These are phyloP conservation scores for Phyllosticta paracitricarpa DNA, from an alignment of 2,329 filamentous ascomycete species.

Conservation along the genomic window DNA sequence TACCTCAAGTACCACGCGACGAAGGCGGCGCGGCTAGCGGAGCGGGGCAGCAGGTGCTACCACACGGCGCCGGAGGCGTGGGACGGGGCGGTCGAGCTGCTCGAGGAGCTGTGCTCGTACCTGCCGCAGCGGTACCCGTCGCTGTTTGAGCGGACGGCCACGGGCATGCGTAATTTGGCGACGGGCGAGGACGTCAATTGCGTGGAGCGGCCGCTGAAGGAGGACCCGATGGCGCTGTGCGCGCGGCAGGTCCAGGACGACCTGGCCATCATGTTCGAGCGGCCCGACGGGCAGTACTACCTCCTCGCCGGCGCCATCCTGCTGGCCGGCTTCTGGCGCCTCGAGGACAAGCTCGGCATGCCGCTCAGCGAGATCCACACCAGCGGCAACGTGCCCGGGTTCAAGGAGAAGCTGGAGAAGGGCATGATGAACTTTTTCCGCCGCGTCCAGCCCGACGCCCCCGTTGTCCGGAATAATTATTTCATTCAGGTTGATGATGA, in stretches of 20 bases:
- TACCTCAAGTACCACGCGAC: constrained; percentile 62
- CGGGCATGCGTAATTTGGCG: constrained; percentile 59
- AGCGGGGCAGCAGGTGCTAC: constrained; percentile 59
- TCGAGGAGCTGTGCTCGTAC: constrained; percentile 63
- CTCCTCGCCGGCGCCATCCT: constrained; percentile 67
- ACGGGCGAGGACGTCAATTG: constrained; percentile 67
- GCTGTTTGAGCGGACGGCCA: constrained; percentile 53
- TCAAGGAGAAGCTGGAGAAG: constrained; percentile 59
- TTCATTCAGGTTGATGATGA: constrained; percentile 78
- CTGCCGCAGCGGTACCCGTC: constrained; percentile 65
- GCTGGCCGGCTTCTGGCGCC: constrained; percentile 72
- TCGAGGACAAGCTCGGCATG: constrained; percentile 76
- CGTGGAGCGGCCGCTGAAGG: constrained; percentile 49
- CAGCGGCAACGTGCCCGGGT: constrained; percentile 64
- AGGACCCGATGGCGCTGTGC: constrained; percentile 70
- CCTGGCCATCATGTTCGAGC: constrained; percentile 73
- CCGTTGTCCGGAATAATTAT: constrained; percentile 67
- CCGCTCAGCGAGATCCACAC: constrained; percentile 69
- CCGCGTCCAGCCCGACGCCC: constrained; percentile 56
- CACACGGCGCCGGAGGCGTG: constrained; percentile 59
- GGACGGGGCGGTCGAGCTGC: constrained; percentile 62
- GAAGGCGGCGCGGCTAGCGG: constrained; percentile 57
- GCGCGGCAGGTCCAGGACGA: constrained; percentile 72
- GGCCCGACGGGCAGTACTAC: constrained; percentile 67
- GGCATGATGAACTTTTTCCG: constrained; percentile 78